These are phyloP conservation scores for Cunninghamia lanceolata DNA, from an alignment of 75 land plant species.

Conservation along the genomic window DNA sequence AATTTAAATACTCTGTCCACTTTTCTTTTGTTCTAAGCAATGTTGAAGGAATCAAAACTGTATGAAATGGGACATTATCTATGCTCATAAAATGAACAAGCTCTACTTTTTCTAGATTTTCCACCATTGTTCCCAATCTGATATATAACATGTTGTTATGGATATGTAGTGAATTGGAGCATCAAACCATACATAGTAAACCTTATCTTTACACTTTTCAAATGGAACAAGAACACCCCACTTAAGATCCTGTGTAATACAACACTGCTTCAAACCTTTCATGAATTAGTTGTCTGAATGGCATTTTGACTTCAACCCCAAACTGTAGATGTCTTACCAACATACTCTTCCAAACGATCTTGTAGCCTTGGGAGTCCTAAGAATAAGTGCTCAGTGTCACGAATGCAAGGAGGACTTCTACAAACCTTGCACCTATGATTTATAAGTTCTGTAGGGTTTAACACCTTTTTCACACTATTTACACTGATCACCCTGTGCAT, in stretches of 20 bases:
- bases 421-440: conserved; percentile 96
- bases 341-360: conserved; percentile 63
- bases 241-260: conserved; percentile 95
- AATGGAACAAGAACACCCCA: conserved; percentile 98
- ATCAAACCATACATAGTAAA: conserved; percentile 99
- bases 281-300: conserved; percentile 81
- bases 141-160: conserved; percentile 82
- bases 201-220: conserved; percentile 90
- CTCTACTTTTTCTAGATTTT: conserved; percentile 89
- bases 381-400: conserved; percentile 87
- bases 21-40: conserved; percentile 86
- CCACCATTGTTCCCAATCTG: no score
- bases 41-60: conserved; percentile 97
- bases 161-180: conserved; percentile 98
- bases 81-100: conserved; percentile 97
- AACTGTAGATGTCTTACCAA: conserved; percentile 53
- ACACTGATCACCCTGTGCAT: no score
- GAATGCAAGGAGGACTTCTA: conserved; percentile 62
- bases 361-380: conserved; percentile 82
- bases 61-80: conserved; percentile 98
- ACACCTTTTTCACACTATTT: conserved; percentile 83
- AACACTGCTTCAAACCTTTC: conserved; percentile 85
- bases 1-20: conserved; percentile 97
- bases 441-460: conserved; percentile 83
- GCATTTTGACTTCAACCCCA: conserved; percentile 97